Evolutionary conservation across 169 alveolate genomes (phyloP), one percentile per base, ranked within the genome.

Genomic region (Plasmodium vivax): DNA sequence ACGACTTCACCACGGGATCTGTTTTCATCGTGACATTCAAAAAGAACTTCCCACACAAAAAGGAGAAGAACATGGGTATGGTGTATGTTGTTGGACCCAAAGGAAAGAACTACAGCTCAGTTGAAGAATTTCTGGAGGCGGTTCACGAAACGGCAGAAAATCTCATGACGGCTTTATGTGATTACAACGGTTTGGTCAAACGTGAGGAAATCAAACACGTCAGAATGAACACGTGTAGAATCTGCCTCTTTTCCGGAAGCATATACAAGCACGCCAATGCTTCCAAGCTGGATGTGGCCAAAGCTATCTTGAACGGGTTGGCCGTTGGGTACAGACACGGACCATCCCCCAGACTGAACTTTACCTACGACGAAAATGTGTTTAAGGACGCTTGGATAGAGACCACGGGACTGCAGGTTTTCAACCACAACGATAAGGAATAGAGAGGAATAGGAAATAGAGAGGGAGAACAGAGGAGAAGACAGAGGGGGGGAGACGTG

Each of bases 321-420:
- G 98, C 97, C 54, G 94, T 91, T 62, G 98, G 97, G 45, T 96
- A 96, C 90, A 88, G 98, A 80, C 97, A 96, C 54, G 98, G 98
- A 5, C 98, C 98, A 23, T 95, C 97, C 16, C 98, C 98, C 7
- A 90, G 97, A 92, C 83, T 96, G 79, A 97, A 94, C 95, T 96
- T 96, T 47, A 95, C 98, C n/a, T 95, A 95, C 80, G 98, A 96
- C 68, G 98, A 96, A 74, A 96, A 96, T 80, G 96, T 93, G 8
- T 96, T 93, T 93, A 91, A 91, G 34, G 92, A 91, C 95, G 92
- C 92, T 41, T 93, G 93, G 93, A 75, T 93, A 54, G 92, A 85
- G 68, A 83, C 93, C 51, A 93, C 96, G 1, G 93, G 93, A 2
- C 83, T 85, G 7, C 93, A 85, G 45, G 87, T 85, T 51, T 85